A percentile compares a stretch with the other conserved stretches of the same genome.
phyloP scores from a whole-genome alignment of 148 eudicot species.

The Vaccinium myrtillus region DNA sequence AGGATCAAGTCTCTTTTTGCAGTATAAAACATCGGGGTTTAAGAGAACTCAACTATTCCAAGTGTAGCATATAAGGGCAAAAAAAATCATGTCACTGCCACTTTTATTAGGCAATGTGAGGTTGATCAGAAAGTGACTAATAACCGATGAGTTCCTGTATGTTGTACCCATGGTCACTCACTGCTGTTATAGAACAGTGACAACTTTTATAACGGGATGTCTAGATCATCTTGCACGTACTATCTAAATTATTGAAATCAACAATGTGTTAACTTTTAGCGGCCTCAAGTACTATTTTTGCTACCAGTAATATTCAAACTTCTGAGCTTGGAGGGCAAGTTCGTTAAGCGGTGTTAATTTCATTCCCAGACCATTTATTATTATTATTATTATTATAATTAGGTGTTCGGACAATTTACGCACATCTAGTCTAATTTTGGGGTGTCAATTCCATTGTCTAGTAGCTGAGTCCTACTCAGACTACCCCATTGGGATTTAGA shows the following conservation, averaged over 20 bases:
- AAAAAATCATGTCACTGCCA: not conserved
- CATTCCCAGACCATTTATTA: not conserved
- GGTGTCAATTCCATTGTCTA: too few relatives aligned
- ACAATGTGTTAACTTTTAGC: not conserved
- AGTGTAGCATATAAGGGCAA: not conserved
- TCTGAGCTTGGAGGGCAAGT: not conserved
- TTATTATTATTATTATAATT: not conserved
- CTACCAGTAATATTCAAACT: not conserved
- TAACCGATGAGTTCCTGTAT: not conserved
- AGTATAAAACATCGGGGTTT: too few relatives aligned
- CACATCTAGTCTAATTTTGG: too few relatives aligned
- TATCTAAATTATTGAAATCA: too few relatives aligned
- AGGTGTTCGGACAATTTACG: too few relatives aligned
- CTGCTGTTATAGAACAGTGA: not conserved
- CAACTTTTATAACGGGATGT: not conserved
- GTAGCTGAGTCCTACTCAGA: too few relatives aligned
- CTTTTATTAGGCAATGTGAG: not conserved
- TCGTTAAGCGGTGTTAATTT: not conserved
- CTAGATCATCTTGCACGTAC: not conserved
- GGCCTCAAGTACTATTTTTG: not conserved
- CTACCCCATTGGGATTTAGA: not conserved
- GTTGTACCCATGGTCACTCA: not conserved
- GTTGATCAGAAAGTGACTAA: not conserved
- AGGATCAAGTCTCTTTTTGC: too few relatives aligned
- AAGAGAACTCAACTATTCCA: not conserved